Percentiles rank a stretch among this genome's conserved stretches.
Evolutionary conservation across 2,329 filamentous ascomycete genomes (phyloP).

Genomic region (Fusarium siculi): DNA sequence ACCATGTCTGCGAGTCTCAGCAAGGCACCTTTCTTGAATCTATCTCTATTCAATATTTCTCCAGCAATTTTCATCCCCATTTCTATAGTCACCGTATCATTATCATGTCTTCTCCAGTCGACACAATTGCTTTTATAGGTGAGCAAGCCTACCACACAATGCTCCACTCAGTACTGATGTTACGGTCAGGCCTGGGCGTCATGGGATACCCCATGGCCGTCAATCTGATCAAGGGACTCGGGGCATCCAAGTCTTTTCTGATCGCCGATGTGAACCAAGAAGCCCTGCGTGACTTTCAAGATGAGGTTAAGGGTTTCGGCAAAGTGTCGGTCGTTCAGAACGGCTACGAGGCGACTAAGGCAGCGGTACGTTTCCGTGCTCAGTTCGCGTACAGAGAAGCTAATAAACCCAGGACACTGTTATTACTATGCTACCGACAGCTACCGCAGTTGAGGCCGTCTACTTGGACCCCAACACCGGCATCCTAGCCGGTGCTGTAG

Average conservation of each 20-base stretch:
- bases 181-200: not conserved
- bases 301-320: not conserved
- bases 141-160: accelerated
- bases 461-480: not conserved
- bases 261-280: not conserved
- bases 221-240: not conserved
- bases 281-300: not conserved
- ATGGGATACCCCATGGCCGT: not conserved
- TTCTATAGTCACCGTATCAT: not conserved
- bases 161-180: not conserved
- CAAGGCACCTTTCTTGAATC: not conserved
- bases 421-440: not conserved
- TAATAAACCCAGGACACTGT: not conserved
- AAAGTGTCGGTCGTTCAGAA: not conserved
- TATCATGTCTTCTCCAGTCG: not conserved
- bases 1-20: not conserved
- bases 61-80: not conserved
- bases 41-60: not conserved
- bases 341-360: not conserved
- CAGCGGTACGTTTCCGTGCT: not conserved
- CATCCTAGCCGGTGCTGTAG: not conserved
- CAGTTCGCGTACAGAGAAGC: no score
- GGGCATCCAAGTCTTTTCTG: not conserved
- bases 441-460: not conserved
- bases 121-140: not conserved